Percentiles rank a stretch among this genome's conserved stretches.
Evolutionary conservation across 768 basidiomycete species (phyloP).

Genomic region (Trametes gibbosa): DNA sequence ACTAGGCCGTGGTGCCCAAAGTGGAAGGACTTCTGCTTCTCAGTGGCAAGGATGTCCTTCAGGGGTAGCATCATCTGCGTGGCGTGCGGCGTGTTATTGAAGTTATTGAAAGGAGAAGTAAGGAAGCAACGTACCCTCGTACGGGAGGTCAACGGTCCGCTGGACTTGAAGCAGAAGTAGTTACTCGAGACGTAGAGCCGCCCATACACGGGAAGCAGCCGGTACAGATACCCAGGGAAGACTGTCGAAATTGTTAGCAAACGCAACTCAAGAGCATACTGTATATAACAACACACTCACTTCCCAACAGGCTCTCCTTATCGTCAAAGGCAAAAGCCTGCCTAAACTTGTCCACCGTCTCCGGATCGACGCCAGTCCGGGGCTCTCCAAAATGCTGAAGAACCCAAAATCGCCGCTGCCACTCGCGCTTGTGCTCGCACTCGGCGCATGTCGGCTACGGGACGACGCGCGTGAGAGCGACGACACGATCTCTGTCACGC

Average conservation of each 20-base stretch:
- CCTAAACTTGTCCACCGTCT: conserved; percentile 73
- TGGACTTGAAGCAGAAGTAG: conserved; percentile 93
- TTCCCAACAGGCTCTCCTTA: conserved; percentile 81
- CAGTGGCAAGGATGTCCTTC: conserved; percentile 78
- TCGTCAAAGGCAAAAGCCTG: conserved; percentile 83
- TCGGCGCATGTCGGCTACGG: conserved; percentile 12
- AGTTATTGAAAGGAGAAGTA: no score
- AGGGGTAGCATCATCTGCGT: conserved; percentile 92
- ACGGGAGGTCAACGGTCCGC: conserved; percentile 70
- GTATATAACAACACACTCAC: conserved; percentile 49
- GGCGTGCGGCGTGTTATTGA: not conserved
- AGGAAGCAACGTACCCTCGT: conserved; percentile 60
- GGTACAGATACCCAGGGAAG: conserved; percentile 86
- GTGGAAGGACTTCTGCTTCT: conserved; percentile 82
- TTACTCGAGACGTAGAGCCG: conserved; percentile 89
- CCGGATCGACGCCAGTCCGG: conserved; percentile 57
- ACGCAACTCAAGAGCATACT: not conserved
- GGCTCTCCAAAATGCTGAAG: conserved; percentile 78
- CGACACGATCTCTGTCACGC: conserved; percentile 63
- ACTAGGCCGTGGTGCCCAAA: conserved; percentile 90
- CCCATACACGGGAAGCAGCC: conserved; percentile 87
- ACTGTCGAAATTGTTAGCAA: conserved; percentile 44
- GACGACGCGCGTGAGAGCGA: conserved; percentile 36
- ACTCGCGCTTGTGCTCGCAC: conserved; percentile 22
- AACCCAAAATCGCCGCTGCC: conserved; percentile 56